These are phyloP conservation scores for Melanogaster broomeanus DNA, from an alignment of 768 basidiomycete genomes.

Conservation along the genomic window DNA sequence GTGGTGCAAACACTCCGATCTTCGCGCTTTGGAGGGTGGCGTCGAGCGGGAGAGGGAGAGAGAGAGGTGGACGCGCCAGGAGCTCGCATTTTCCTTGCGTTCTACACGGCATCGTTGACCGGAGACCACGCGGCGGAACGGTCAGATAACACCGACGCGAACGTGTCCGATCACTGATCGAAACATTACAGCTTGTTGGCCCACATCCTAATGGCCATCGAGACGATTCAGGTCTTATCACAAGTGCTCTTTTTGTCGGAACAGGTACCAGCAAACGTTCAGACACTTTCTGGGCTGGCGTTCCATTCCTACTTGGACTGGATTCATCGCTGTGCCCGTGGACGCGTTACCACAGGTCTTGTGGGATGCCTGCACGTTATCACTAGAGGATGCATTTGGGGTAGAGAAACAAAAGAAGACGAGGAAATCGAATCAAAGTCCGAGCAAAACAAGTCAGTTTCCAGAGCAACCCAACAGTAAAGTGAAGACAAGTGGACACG, in stretches of 20 bases:
- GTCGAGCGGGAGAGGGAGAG: constrained; percentile 58
- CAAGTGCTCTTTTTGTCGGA: constrained; percentile 61
- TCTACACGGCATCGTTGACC: constrained; percentile 36
- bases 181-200: constrained; percentile 68
- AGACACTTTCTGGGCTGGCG: constrained; percentile 55
- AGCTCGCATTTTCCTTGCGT: constrained; percentile 61
- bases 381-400: constrained; percentile 49
- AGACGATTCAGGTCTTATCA: constrained; percentile 59
- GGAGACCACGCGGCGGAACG: constrained; percentile 12
- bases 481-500: constrained; percentile 7
- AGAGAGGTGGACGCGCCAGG: constrained; percentile 69
- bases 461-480: constrained; percentile 27
- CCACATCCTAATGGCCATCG: constrained; percentile 59
- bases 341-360: constrained; percentile 34
- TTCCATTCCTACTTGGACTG: constrained; percentile 59
- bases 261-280: constrained; percentile 45
- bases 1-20: constrained; percentile 51
- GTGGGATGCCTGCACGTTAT: constrained; percentile 49
- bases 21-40: constrained; percentile 49
- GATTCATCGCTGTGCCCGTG: constrained; percentile 18
- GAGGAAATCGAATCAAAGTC: constrained; percentile 36
- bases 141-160: constrained; percentile 10
- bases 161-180: constrained; percentile 49
- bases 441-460: constrained; percentile 9
- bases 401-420: constrained; percentile 48